These are phyloP conservation scores for Hebeloma cylindrosporum DNA, from an alignment of 768 basidiomycete species.

Conservation along the genomic window DNA sequence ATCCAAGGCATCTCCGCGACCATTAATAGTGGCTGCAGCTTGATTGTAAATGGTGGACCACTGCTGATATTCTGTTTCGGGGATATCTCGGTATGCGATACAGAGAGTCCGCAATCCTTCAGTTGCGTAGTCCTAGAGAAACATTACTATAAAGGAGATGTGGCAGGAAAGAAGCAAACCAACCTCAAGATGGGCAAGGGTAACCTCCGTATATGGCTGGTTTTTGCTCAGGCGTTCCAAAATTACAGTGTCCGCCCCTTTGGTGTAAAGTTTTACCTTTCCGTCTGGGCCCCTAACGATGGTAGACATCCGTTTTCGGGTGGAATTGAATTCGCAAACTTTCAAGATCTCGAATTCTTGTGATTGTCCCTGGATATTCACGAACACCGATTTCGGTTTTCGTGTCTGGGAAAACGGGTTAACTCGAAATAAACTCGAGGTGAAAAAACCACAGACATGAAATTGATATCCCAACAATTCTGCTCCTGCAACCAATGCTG, in stretches of 20 bases:
- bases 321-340: conserved; percentile 98
- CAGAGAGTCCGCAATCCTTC: conserved; percentile 97
- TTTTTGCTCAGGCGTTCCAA: conserved; percentile 86
- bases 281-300: conserved; percentile 86
- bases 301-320: conserved; percentile 97
- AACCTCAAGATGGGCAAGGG: conserved; percentile 88
- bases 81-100: conserved; percentile 89
- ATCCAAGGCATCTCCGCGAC: conserved; percentile 93
- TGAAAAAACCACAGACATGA: conserved; percentile 60
- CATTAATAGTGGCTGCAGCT: conserved; percentile 93
- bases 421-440: conserved; percentile 3
- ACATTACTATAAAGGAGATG: conserved; percentile 7
- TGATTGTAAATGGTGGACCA: conserved; percentile 89
- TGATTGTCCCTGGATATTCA: conserved; percentile 69
- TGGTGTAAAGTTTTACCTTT: conserved; percentile 91
- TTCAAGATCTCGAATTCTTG: conserved; percentile 91
- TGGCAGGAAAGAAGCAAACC: conserved; percentile 15
- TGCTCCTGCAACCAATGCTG: conserved; percentile 92
- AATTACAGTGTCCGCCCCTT: conserved; percentile 98
- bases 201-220: conserved; percentile 83
- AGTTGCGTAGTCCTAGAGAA: conserved; percentile 83
- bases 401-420: conserved; percentile 58
- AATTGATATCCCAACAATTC: conserved; percentile 92
- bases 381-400: conserved; percentile 94
- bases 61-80: conserved; percentile 85